Evolutionary conservation across 805 yeast genomes (phyloP).

Genomic region (Lipomyces mesembrius): DNA sequence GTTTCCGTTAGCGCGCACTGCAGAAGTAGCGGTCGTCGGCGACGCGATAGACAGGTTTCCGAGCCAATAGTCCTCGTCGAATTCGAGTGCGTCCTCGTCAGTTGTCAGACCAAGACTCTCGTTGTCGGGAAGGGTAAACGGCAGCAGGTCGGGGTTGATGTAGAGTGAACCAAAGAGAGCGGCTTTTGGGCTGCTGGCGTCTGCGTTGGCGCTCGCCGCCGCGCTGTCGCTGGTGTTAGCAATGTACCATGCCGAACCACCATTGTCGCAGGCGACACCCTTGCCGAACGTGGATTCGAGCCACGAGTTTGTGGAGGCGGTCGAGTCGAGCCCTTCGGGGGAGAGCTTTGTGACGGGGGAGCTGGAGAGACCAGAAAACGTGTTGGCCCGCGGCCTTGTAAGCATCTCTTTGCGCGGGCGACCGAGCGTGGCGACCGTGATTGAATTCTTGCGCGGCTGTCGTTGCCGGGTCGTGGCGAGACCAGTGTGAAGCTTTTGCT

Average conservation of each 20-base stretch:
- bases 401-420: conserved; percentile 22
- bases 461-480: conserved; percentile 26
- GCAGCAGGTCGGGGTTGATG: conserved; percentile 36
- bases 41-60: conserved; percentile 26
- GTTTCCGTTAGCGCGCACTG: neutral
- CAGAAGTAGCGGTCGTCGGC: conserved; percentile 16
- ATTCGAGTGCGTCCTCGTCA: conserved; percentile 31
- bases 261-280: neutral
- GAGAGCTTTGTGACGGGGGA: neutral
- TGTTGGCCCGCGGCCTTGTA: conserved; percentile 31
- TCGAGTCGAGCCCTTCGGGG: neutral
- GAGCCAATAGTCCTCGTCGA: conserved; percentile 34
- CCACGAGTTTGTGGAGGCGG: conserved; percentile 26
- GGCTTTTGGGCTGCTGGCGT: conserved; percentile 6
- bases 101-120: conserved; percentile 23
- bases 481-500: conserved; percentile 77
- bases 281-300: conserved; percentile 27
- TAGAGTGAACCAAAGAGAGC: conserved; percentile 34
- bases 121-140: conserved; percentile 35
- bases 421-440: conserved; percentile 33
- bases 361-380: conserved; percentile 24
- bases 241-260: neutral
- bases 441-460: conserved; percentile 34
- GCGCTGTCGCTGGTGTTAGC: conserved; percentile 1
- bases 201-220: neutral